Percentiles rank a stretch among this genome's conserved stretches.
Conservation (phyloP, 192 early-diverging fungal species). For the Chytriomyces sp. region DNA sequence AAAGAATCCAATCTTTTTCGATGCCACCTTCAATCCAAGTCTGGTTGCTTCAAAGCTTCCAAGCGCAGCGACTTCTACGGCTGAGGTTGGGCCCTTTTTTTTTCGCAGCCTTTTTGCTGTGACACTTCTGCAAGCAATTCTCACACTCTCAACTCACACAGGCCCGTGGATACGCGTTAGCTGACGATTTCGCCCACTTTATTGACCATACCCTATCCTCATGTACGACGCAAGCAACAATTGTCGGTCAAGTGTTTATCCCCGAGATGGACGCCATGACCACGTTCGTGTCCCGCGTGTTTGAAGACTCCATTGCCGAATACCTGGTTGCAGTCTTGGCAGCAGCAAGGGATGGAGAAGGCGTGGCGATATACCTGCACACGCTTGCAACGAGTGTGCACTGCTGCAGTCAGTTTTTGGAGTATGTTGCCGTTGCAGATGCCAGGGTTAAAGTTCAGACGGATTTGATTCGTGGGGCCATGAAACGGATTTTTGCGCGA, state of each 20-base stretch:
- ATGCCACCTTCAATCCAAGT: slow-evolving; percentile 68
- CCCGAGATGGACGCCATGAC: slow-evolving; percentile 73
- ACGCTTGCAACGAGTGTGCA: slow-evolving; percentile 67
- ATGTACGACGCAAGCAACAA: slow-evolving; percentile 63
- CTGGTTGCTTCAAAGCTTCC: slow-evolving; percentile 51
- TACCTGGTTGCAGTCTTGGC: slow-evolving; percentile 70
- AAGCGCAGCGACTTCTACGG: slow-evolving; percentile 12
- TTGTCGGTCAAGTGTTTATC: slow-evolving; percentile 73
- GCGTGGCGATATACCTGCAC: slow-evolving; percentile 67
- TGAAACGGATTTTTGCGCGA: slow-evolving; percentile 67
- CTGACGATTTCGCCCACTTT: slow-evolving; percentile 70
- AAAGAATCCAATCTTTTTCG: slow-evolving; percentile 86
- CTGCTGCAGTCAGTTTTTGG: slow-evolving; percentile 66
- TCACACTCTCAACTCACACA: neutral
- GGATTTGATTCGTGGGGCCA: slow-evolving; percentile 55
- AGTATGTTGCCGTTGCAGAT: slow-evolving; percentile 47
- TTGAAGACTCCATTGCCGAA: slow-evolving; percentile 82
- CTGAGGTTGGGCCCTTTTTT: slow-evolving; percentile 16
- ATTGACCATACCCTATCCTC: slow-evolving; percentile 67
- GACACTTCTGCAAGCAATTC: neutral
- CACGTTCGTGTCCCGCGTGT: slow-evolving; percentile 74
- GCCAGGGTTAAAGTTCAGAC: slow-evolving; percentile 47
- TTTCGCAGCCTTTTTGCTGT: neutral
- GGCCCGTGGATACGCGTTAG: slow-evolving; percentile 54
- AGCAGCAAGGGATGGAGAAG: slow-evolving; percentile 65